These are phyloP conservation scores for Pythium aphanidermatum DNA, from an alignment of 352 stramenopile genomes.

Conservation along the genomic window DNA sequence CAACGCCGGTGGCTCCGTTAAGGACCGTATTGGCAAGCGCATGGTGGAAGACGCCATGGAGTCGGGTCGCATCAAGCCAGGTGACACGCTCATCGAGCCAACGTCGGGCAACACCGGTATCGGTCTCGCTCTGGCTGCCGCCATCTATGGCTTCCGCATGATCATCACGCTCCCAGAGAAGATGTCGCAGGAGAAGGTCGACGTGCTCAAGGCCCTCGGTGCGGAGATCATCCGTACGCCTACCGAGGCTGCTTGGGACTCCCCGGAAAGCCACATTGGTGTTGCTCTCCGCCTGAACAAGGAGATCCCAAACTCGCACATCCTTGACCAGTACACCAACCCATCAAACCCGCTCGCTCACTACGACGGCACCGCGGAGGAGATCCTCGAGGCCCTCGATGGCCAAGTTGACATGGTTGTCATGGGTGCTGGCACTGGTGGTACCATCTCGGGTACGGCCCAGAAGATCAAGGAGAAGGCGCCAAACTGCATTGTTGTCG, in stretches of 20 bases:
- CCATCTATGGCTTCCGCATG: constrained; percentile 95
- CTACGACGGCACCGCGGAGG: constrained; percentile 94
- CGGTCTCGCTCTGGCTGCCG: constrained; percentile 94
- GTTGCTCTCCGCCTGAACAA: constrained; percentile 91
- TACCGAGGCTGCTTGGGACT: constrained; percentile 94
- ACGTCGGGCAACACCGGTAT: constrained; percentile 97
- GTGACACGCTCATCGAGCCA: constrained; percentile 94
- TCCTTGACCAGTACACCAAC: constrained; percentile 97
- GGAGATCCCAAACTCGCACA: constrained; percentile 94
- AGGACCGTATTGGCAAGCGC: constrained; percentile 79
- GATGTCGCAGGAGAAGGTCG: constrained; percentile 97
- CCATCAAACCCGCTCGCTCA: constrained; percentile 94
- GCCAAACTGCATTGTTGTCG: constrained; percentile 80
- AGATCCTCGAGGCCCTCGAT: constrained; percentile 91
- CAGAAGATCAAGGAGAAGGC: constrained; percentile 93
- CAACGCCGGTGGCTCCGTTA: constrained; percentile 89
- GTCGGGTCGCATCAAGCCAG: constrained; percentile 77
- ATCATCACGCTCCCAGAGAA: constrained; percentile 94
- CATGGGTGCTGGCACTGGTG: constrained; percentile 92
- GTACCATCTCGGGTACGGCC: constrained; percentile 92
- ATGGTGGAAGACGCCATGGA: constrained; percentile 90
- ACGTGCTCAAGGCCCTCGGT: constrained; percentile 94
- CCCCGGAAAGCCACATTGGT: constrained; percentile 92
- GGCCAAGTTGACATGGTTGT: constrained; percentile 95
- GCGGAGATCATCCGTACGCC: constrained; percentile 96